Evolutionary conservation across 768 basidiomycete genomes (phyloP).

Genomic region (Coprinopsis marcescibilis): DNA sequence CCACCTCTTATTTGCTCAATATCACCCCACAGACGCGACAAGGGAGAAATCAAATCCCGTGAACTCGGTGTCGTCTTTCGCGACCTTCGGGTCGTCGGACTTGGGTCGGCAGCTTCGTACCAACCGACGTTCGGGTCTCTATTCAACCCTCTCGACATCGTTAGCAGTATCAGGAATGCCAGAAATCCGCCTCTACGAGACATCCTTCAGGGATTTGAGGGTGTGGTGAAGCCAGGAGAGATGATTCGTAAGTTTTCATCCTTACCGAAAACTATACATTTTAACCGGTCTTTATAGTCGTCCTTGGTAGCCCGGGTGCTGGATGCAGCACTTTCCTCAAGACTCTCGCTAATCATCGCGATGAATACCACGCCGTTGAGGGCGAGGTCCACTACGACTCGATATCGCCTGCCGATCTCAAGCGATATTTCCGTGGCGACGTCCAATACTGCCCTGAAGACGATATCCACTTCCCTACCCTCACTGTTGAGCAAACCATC

Average conservation of each 20-base stretch:
- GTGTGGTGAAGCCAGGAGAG: slow-evolving; percentile 62
- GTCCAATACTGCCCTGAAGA: slow-evolving; percentile 81
- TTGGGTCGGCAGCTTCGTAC: slow-evolving; percentile 47
- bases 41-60: slow-evolving; percentile 41
- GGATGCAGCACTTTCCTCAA: slow-evolving; percentile 86
- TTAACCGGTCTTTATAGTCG: slow-evolving; percentile 42
- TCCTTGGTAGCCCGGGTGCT: slow-evolving; percentile 78
- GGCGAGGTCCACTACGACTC: slow-evolving; percentile 78
- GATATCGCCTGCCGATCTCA: slow-evolving; percentile 58
- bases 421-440: slow-evolving; percentile 67
- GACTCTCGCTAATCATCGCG: slow-evolving; percentile 67
- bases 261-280: slow-evolving; percentile 17
- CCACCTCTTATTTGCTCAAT: too few relatives aligned
- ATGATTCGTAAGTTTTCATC: slow-evolving; percentile 59
- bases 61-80: slow-evolving; percentile 59
- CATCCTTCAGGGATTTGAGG: slow-evolving; percentile 61
- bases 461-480: slow-evolving; percentile 80
- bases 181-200: slow-evolving; percentile 60
- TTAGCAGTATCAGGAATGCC: slow-evolving; percentile 38
- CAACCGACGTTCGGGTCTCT: slow-evolving; percentile 57
- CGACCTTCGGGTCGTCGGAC: slow-evolving; percentile 54
- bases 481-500: slow-evolving; percentile 77
- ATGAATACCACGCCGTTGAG: slow-evolving; percentile 60
- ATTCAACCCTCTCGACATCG: slow-evolving; percentile 43
- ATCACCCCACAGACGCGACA: slow-evolving; percentile 32